These are phyloP conservation scores for Dorcoceras hygrometricum DNA, from an alignment of 257 asterid species.

Conservation along the genomic window DNA sequence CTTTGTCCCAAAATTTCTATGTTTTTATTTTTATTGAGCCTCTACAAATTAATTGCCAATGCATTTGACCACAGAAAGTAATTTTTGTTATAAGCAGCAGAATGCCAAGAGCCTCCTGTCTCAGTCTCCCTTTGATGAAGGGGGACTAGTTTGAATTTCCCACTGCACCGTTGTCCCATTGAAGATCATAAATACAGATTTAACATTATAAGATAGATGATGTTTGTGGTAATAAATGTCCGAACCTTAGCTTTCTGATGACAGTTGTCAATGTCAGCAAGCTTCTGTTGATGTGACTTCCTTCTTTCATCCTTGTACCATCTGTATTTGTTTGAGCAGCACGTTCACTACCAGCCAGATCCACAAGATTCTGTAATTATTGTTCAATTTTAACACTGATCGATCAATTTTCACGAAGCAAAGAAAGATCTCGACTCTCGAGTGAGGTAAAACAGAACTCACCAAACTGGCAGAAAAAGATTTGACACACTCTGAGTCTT, in stretches of 20 bases:
- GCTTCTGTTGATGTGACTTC: conserved; percentile 94
- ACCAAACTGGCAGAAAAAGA: conserved; percentile 89
- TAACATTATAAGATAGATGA: conserved; percentile 7
- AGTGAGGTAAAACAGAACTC: conserved; percentile 24
- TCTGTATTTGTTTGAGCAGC: conserved; percentile 77
- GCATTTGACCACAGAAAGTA: neutral
- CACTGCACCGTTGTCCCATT: neutral
- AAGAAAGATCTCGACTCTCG: conserved; percentile 18
- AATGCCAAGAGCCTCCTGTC: neutral
- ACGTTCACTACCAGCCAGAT: conserved; percentile 98
- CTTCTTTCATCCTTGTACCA: conserved; percentile 92
- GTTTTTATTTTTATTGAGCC: neutral
- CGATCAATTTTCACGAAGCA: conserved; percentile 9
- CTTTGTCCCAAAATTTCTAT: conserved; percentile 5
- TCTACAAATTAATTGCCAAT: neutral
- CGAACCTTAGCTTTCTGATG: conserved; percentile 86
- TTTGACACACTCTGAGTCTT: conserved; percentile 66
- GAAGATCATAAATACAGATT: neutral
- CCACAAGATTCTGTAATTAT: conserved; percentile 80
- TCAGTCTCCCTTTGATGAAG: neutral
- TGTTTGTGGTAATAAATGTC: conserved; percentile 1
- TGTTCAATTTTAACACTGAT: conserved; percentile 13
- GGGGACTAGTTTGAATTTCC: conserved; percentile 2
- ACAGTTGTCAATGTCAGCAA: conserved; percentile 86
- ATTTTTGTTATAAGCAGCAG: neutral